Evolutionary conservation across 352 stramenopile genomes (phyloP).

Genomic region (Globisporangium acanthophoron): DNA sequence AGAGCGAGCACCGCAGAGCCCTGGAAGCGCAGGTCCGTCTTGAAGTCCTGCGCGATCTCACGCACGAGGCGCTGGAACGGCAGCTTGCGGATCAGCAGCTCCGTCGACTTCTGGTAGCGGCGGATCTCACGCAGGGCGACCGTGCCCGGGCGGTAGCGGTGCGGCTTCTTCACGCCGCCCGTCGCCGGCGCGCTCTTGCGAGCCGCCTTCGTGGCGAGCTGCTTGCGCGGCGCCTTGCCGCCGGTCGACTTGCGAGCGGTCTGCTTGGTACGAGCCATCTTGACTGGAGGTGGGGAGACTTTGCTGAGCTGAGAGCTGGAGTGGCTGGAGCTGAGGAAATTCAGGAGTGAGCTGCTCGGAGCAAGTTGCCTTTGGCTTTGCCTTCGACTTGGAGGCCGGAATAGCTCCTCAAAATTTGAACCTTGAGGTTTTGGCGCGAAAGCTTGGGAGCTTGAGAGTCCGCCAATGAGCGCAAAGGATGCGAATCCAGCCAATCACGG

Average conservation of each 20-base stretch:
- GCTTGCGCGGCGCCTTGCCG: constrained; percentile 93
- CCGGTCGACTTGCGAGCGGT: constrained; percentile 94
- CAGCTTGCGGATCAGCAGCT: constrained; percentile 95
- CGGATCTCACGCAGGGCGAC: constrained; percentile 96
- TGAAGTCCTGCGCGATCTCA: constrained; percentile 87
- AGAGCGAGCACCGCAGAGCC: constrained; percentile 78
- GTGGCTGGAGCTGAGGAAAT: constrained; percentile 41
- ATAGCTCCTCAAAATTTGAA: too few relatives aligned
- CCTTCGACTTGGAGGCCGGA: too few relatives aligned
- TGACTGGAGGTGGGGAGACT: neutral
- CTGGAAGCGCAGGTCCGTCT: constrained; percentile 89
- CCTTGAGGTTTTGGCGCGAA: neutral
- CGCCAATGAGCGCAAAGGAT: constrained; percentile 24
- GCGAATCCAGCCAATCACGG: constrained; percentile 6
- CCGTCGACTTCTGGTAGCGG: constrained; percentile 94
- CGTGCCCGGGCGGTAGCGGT: constrained; percentile 83
- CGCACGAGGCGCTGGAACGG: constrained; percentile 96
- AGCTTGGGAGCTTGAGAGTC: neutral
- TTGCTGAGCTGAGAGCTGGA: constrained; percentile 7
- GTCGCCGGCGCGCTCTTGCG: constrained; percentile 90
- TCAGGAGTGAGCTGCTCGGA: constrained; percentile 31
- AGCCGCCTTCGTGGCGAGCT: constrained; percentile 91
- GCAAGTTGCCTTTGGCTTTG: neutral
- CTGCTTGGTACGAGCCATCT: constrained; percentile 96
- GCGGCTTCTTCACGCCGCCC: constrained; percentile 92